Base-by-base conservation (phyloP, 371 early-diverging fungal genomes). In the Rhizopus delemar region DNA sequence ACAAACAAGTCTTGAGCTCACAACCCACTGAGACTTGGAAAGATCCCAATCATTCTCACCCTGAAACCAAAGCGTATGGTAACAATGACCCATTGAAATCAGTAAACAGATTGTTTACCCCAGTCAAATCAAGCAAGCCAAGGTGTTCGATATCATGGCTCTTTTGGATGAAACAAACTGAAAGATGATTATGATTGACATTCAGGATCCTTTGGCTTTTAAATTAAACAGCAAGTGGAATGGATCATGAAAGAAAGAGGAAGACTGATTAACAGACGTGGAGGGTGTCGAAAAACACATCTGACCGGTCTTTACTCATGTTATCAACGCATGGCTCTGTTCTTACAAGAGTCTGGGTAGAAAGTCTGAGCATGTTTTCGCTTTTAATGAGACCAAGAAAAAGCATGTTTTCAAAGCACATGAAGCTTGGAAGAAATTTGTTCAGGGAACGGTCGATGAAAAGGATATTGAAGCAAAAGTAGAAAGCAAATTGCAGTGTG, bases 281-380 rank as follows among this genome's bases (percentile, higher is more conserved):
- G 93, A 93, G 70, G 98, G 97, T 77, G 91, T 99, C 63, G 93
- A 95, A 77, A 87, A 86, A 70, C 86, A 91, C 71, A 83, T 91
- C 62, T 97, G 22, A 22, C 97, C 36, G 97, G 95, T 53, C 86
- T 97, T 28, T 0, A 77, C 97, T 51, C 87, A 90, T 62, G 93
- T 91, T 60, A 94, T 95, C 46, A 88, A 90, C 69, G 92, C 93
- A 74, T 98, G 98, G 98, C 96, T 98, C 91, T 88, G 91, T 69
- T 88, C 93, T 75, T 97, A 97, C 92, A 97, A 98, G 82, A 90
- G 97, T 69, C 96, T 97, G 50, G 96, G 96, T 84, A 94, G 95
- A 64, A 95, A 96, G 86, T 91, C 92, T 58, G 90, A 91, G 74
- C 98, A 98, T 85, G 84, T 86, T 71, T 97, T 98, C 77, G 97